Evolutionary conservation across 2,329 filamentous ascomycete genomes (phyloP), one percentile per base, ranked within the genome.

Genomic region (Fusarium nygamai): DNA sequence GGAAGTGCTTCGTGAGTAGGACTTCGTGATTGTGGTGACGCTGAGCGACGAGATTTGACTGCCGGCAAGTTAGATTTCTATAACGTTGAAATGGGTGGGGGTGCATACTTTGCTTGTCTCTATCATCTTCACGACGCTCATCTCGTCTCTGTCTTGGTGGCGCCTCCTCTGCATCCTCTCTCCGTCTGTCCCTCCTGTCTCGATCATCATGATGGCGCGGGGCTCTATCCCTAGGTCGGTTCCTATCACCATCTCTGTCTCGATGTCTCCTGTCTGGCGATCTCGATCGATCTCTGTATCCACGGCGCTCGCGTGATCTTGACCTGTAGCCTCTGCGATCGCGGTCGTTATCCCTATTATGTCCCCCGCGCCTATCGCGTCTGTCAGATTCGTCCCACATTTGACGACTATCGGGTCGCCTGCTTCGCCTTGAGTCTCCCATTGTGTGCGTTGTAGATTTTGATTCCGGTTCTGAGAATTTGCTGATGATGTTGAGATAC

Each of bases 341-440:
- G 44, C 82, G 76, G 57, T 81, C 79, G 46, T 78, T 75, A 54
- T 81, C 79, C 8, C 78, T 73, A n/a, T 81, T 76, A 59, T 75
- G 71, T 22, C 76, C 76, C 46, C 77, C 75, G 17, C 80, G 76
- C 34, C 82, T 81, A 61, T 81, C 81, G 61, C 82, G 82, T 24
- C 84, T 83, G 62, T 86, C 85, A 17, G 85, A 82, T 47, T 88
- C 86, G 71, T 92, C 90, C 88, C 89, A 90, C 86, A 90, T 90
- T 60, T 88, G 85, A 58, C 87, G 87, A 81, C 87, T 90, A 75
- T 92, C 90, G 31, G 80, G 80, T 51, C 83, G 80, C 59, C 81
- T 79, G 33, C 73, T 70, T 53, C 82, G 79, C 56, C 82, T 79
- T 22, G 79, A 69, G 69, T 84, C 83, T 56, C 73, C 78, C 80